Base-by-base conservation (phyloP, 306 rosid species). In the Vigna reflexopilosa region DNA sequence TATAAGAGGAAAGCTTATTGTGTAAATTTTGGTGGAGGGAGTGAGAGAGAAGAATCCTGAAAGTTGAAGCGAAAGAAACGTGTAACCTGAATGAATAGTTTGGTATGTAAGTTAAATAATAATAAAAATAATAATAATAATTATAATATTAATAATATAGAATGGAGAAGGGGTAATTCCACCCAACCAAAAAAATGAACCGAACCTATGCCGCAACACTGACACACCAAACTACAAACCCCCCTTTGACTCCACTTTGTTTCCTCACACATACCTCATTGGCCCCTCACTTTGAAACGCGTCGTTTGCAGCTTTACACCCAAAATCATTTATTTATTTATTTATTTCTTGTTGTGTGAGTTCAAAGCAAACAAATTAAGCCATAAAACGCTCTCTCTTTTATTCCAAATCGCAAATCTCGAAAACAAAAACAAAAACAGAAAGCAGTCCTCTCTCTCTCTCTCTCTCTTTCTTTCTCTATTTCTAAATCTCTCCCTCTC, bases 51-150 rank as follows among this genome's bases (percentile, higher is more conserved):
- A 75, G 13, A 69, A 70, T 38, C n/a, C 82, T 82, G 80, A 54
- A 73, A 61, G 71, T 22, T 16, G 79, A 85, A 78, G 86, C 83
- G 86, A 85, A 81, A 85, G 88, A 78, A 85, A 85, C 86, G 67
- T 79, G 9, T 70, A 75, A 85, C 36, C 88, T 10, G 83, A 77
- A 77, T 30, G 34, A 30, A 30, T 30, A 30, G 34, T 30, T 30
- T 30, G 42, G 42, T 36, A 6, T 36, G 42, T 36, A 1, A 36
- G 42, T 36, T 1, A 36, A 36, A 7, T 9, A 9, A 9, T 8
- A 42, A 42, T 15, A 34, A 34, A 0, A 7, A 8, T 1, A 40
- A 8, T 9, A 40, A 59, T 40, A 10, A 56, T 22, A 40, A 59
- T 40, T 6, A 56, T 22, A 34, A 59, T 28, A 15, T 47, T 15